Evolutionary conservation across 768 basidiomycete species (phyloP).

Genomic region (Vararia minispora): DNA sequence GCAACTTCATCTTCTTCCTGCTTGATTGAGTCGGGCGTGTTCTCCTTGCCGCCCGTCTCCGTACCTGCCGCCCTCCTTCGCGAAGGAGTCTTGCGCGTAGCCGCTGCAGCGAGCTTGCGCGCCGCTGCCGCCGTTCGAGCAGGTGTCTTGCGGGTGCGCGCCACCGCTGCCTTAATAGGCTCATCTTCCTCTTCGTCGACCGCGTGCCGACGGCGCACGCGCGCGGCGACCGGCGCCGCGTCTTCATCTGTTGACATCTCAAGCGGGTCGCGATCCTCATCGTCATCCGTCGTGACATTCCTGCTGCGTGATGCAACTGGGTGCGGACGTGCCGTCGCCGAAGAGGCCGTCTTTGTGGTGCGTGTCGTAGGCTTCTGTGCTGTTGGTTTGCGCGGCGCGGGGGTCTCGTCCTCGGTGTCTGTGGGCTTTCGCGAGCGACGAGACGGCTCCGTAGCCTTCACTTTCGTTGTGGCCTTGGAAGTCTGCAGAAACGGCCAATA

Average conservation of each 20-base stretch:
- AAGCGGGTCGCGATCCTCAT: constrained; percentile 7
- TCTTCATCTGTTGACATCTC: constrained; percentile 7
- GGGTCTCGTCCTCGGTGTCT: constrained; percentile 4
- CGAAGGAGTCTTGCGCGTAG: constrained; percentile 8
- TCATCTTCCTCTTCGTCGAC: constrained; percentile 3
- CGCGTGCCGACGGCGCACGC: constrained; percentile 7
- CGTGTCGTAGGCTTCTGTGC: constrained; percentile 1
- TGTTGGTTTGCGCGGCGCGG: constrained; percentile 1
- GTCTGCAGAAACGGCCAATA: not conserved
- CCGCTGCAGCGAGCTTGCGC: constrained; percentile 2
- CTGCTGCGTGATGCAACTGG: constrained; percentile 14
- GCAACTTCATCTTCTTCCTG: constrained; percentile 11
- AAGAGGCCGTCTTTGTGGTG: constrained; percentile 2
- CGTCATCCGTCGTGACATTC: constrained; percentile 13
- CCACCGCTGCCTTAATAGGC: not conserved
- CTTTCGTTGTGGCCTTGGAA: not conserved
- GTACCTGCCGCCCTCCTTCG: not conserved
- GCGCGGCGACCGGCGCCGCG: constrained; percentile 2
- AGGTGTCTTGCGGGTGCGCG: constrained; percentile 15
- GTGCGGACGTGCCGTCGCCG: constrained; percentile 7
- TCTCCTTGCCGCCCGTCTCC: constrained; percentile 20
- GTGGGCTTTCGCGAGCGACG: not conserved
- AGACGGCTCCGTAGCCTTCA: constrained; percentile 4
- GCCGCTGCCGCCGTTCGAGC: constrained; percentile 6
- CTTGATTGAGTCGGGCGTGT: constrained; percentile 21